These are phyloP conservation scores for Alternaria conjuncta DNA, from an alignment of 2,329 filamentous ascomycete species.

Conservation along the genomic window DNA sequence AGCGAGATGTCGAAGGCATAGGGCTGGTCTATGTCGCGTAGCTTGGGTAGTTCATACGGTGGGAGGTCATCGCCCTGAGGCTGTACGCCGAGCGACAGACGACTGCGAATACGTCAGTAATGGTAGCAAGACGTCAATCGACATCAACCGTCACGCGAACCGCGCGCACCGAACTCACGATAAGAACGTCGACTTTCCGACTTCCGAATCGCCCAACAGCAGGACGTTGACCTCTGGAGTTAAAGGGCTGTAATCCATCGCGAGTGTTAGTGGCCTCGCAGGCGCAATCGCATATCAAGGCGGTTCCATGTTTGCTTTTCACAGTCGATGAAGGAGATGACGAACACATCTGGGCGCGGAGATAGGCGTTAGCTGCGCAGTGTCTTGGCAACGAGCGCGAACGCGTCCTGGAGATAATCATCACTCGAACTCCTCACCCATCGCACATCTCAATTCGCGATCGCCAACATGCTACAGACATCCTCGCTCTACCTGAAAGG, in stretches of 20 bases:
- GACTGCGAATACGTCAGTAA: slow-evolving; percentile 22
- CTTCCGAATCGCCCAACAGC: slow-evolving; percentile 64
- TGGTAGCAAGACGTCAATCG: not conserved
- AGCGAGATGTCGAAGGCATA: slow-evolving; percentile 65
- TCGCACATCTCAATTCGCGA: too few relatives aligned
- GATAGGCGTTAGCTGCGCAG: slow-evolving; percentile 11
- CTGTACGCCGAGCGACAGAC: slow-evolving; percentile 41
- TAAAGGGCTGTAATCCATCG: slow-evolving; percentile 27
- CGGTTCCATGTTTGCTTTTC: slow-evolving; percentile 21
- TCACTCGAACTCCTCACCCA: not conserved
- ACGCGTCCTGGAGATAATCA: not conserved
- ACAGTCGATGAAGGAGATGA: not conserved
- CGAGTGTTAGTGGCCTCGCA: not conserved
- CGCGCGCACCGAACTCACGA: slow-evolving; percentile 55
- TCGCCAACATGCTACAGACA: not conserved
- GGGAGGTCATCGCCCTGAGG: slow-evolving; percentile 37
- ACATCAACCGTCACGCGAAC: not conserved
- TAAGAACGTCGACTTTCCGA: slow-evolving; percentile 68
- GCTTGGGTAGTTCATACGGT: slow-evolving; percentile 48
- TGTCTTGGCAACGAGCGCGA: slow-evolving; percentile 4
- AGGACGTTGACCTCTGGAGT: slow-evolving; percentile 54
- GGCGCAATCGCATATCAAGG: slow-evolving; percentile 5
- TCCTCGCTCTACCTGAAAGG: not conserved
- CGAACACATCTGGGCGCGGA: slow-evolving; percentile 7
- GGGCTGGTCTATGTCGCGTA: slow-evolving; percentile 64